These are phyloP conservation scores for Sporisorium exsertum DNA, from an alignment of 1,284 basidiomycete species.

Conservation along the genomic window DNA sequence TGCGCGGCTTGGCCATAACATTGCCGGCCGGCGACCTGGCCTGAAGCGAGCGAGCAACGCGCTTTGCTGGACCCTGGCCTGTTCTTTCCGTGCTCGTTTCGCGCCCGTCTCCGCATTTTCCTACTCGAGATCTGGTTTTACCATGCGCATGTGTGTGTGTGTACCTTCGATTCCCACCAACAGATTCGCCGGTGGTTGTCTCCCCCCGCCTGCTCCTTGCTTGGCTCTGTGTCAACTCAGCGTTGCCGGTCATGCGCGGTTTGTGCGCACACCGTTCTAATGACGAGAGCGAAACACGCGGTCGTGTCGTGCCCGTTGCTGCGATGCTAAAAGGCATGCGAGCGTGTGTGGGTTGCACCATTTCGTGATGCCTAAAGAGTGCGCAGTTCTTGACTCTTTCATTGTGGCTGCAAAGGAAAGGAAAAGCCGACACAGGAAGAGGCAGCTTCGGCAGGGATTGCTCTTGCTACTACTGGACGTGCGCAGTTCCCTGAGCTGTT, in stretches of 20 bases:
- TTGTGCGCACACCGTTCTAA: neutral
- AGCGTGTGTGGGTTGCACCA: too few relatives aligned
- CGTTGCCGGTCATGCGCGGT: constrained; percentile 3
- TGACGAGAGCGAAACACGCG: too few relatives aligned
- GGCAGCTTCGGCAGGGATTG: too few relatives aligned
- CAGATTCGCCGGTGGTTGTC: neutral
- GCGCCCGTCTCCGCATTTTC: too few relatives aligned
- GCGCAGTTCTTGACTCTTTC: too few relatives aligned
- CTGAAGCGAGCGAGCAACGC: neutral
- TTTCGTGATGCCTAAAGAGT: too few relatives aligned
- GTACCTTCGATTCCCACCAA: neutral
- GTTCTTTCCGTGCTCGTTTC: too few relatives aligned
- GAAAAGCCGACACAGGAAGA: too few relatives aligned
- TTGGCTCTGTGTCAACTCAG: neutral
- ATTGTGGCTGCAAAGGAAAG: too few relatives aligned
- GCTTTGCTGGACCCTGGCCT: neutral
- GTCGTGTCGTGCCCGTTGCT: too few relatives aligned
- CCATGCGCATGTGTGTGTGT: neutral
- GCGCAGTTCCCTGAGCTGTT: neutral
- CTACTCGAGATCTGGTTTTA: neutral
- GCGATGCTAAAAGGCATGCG: too few relatives aligned
- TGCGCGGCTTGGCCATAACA: constrained; percentile 5
- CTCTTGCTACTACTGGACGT: neutral
- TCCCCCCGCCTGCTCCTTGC: neutral
- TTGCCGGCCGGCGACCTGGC: constrained; percentile 12